phyloP scores from a whole-genome alignment of 1,284 basidiomycete species.

The Ceratobasidium sp. region DNA sequence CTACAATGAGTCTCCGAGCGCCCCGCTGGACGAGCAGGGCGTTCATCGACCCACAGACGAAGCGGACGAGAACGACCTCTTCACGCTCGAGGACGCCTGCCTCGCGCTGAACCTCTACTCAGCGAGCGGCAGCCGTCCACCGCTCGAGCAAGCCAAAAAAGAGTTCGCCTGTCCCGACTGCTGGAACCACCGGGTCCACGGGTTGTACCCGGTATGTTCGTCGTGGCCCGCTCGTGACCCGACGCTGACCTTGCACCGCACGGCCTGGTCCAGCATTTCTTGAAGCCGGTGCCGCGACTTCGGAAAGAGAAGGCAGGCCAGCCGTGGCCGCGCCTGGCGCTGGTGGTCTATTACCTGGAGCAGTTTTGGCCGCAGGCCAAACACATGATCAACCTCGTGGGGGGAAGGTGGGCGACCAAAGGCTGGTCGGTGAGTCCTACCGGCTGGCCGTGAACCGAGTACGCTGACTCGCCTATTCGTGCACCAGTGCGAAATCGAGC shows the following conservation, averaged over 20 bases:
- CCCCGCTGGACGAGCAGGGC: not conserved
- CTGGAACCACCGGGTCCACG: not conserved
- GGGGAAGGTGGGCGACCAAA: not conserved
- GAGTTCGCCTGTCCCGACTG: constrained; percentile 25
- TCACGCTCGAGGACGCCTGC: constrained; percentile 19
- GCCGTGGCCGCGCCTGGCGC: not conserved
- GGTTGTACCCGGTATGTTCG: constrained; percentile 8
- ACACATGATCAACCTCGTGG: not conserved
- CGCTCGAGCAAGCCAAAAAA: not conserved
- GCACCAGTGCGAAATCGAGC: not conserved
- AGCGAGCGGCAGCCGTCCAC: not conserved
- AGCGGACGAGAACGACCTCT: not conserved
- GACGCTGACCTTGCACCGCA: not conserved
- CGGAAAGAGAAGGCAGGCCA: not conserved
- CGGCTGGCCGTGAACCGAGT: not conserved
- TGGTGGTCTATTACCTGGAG: constrained; percentile 35
- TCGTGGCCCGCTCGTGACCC: not conserved
- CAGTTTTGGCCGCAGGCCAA: constrained; percentile 31
- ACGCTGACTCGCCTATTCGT: not conserved
- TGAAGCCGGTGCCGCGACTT: not conserved
- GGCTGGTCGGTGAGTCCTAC: constrained; percentile 19
- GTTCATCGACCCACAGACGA: not conserved
- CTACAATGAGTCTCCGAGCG: constrained; percentile 5
- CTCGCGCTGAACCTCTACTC: constrained; percentile 23
- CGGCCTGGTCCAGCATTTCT: not conserved